Evolutionary conservation across 1,284 basidiomycete genomes (phyloP).

Genomic region (Vanrija humicola): DNA sequence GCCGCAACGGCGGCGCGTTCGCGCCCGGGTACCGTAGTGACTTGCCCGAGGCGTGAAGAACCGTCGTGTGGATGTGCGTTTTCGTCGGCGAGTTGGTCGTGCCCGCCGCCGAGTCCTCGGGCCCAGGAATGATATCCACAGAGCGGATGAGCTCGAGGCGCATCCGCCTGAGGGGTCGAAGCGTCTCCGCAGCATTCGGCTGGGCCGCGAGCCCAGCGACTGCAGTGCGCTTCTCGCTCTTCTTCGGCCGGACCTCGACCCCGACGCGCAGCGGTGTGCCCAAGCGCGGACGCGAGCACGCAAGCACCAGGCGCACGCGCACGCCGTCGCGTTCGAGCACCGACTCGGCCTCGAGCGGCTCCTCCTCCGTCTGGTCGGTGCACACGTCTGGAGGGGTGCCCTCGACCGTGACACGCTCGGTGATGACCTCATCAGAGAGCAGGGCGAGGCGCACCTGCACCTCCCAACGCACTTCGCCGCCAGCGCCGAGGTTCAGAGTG

Average conservation of each 20-base stretch:
- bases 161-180: conserved; percentile 38
- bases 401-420: conserved; percentile 29
- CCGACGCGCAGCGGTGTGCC: conserved; percentile 36
- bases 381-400: conserved; percentile 33
- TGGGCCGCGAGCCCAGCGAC: conserved; percentile 28
- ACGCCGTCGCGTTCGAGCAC: conserved; percentile 32
- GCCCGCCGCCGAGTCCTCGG: too few species aligned
- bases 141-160: conserved; percentile 40
- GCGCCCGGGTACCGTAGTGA: conserved; percentile 44
- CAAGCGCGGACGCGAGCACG: conserved; percentile 27
- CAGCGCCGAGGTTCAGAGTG: conserved; percentile 34
- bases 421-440: conserved; percentile 19
- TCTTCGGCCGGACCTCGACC: conserved; percentile 35
- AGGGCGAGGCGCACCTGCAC: conserved; percentile 28
- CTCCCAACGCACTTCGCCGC: conserved; percentile 28
- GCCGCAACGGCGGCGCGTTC: conserved; percentile 36
- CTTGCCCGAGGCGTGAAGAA: conserved; percentile 43
- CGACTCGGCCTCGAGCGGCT: conserved; percentile 26
- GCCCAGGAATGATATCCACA: conserved; percentile 18
- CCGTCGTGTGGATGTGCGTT: conserved; percentile 4
- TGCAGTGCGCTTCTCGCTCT: conserved; percentile 21
- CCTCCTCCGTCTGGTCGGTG: conserved; percentile 5
- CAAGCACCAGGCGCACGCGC: conserved; percentile 29
- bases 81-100: conserved; percentile 16
- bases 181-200: conserved; percentile 30